Evolutionary conservation across 257 asterid genomes (phyloP), one percentile per base, ranked within the genome.

Genomic region (Solanum sparsipilum): DNA sequence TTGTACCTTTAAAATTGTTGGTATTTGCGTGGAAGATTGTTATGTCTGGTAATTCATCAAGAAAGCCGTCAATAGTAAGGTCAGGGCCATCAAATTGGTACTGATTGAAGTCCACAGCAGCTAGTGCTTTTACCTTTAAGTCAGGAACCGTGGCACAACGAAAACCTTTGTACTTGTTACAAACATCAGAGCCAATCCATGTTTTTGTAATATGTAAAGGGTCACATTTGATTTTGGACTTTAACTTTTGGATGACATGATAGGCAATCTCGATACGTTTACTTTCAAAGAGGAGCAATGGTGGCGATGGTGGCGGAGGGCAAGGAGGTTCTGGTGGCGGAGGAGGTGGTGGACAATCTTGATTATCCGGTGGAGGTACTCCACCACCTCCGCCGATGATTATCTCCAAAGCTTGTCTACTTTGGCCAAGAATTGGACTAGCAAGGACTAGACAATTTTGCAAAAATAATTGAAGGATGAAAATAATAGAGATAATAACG

Each of bases 21-120:
- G 96, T 46, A 91, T 95, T 95, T 58, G 23, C 91, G 74, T 94
- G 98, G 91, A 93, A 93, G 88, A 93, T 86, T 36, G 92, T 89
- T 6, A 89, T 29, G 87, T 93, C 94, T 21, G 83, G 72, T 29
- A 94, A 88, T 7, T 39, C 74, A 18, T 88, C 91, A 1, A 91
- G 88, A 92, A 94, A 88, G 39, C 52, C 83, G 1, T 4, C 31
- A 3, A 94, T 15, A 7, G 38, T 11, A 2, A 89, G 88, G 13
- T 86, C 90, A 3, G 65, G 29, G 38, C 91, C 90, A 7, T 1
- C 0, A 20, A 94, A 76, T n/a, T 7, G 2, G 87, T 15, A 89
- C 27, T 84, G 87, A 56, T 92, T 93, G 93, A 95, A 93, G 46
- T 92, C 86, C 88, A 92, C 90, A 2, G 90, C 91, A 3, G 92